These are phyloP conservation scores for Neonectria coccinea DNA, from an alignment of 2,329 filamentous ascomycete genomes.

Conservation along the genomic window DNA sequence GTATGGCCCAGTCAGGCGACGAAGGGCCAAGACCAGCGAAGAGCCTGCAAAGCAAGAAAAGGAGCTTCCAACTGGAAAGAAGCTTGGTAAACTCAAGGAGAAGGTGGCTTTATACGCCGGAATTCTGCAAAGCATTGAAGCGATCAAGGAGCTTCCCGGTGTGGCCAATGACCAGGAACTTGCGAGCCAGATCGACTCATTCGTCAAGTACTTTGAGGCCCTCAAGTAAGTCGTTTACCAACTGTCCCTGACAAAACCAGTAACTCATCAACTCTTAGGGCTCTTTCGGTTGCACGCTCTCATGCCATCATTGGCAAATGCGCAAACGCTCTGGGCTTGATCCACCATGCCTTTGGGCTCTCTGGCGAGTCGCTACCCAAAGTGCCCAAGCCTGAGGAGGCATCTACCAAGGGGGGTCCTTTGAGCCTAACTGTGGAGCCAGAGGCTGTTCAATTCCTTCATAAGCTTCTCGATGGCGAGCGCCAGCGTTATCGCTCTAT, in stretches of 20 bases:
- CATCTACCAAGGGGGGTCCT: constrained; percentile 55
- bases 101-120: constrained; percentile 91
- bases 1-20: constrained; percentile 63
- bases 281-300: constrained; percentile 85
- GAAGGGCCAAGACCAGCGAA: constrained; percentile 52
- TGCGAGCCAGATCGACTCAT: constrained; percentile 80
- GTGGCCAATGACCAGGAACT: constrained; percentile 86
- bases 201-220: constrained; percentile 85
- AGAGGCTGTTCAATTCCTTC: constrained; percentile 69
- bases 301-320: constrained; percentile 79
- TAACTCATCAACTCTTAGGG: constrained; percentile 61
- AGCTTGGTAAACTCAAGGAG: constrained; percentile 84
- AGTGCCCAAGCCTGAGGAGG: constrained; percentile 53
- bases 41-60: constrained; percentile 61
- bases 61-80: constrained; percentile 78
- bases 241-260: background rate
- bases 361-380: constrained; percentile 64
- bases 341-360: constrained; percentile 77
- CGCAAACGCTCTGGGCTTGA: constrained; percentile 86
- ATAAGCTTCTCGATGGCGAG: constrained; percentile 73
- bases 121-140: constrained; percentile 89
- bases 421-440: constrained; percentile 76
- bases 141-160: constrained; percentile 88
- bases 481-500: constrained; percentile 86
- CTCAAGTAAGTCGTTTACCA: constrained; percentile 72